Evolutionary conservation across 805 yeast species (phyloP).

Genomic region (Yamadazyma laniorum): DNA sequence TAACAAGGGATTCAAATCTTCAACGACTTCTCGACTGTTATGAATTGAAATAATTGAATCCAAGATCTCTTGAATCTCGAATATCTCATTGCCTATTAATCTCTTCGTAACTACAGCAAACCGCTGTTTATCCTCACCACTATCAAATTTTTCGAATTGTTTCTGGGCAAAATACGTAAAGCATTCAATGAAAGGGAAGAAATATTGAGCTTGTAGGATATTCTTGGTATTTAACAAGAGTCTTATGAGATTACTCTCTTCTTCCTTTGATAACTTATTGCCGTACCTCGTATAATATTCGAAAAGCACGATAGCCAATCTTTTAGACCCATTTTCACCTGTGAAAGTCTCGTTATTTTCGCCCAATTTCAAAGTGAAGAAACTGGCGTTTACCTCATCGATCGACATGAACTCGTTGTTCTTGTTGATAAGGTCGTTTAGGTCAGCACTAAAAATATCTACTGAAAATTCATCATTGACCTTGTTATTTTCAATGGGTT

Average conservation of each 20-base stretch:
- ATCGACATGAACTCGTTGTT: slow-evolving; percentile 8
- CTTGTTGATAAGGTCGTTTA: slow-evolving; percentile 20
- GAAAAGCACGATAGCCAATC: slow-evolving; percentile 8
- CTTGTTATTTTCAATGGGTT: slow-evolving; percentile 9
- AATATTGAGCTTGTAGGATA: slow-evolving; percentile 5
- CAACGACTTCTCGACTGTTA: slow-evolving; percentile 1
- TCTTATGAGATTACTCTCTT: slow-evolving; percentile 10
- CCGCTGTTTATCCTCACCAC: background rate
- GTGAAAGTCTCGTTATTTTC: slow-evolving; percentile 8
- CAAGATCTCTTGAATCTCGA: slow-evolving; percentile 5
- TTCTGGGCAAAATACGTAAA: slow-evolving; percentile 9
- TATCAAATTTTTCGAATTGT: slow-evolving; percentile 3
- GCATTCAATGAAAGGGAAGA: slow-evolving; percentile 12
- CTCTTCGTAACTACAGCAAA: slow-evolving; percentile 7
- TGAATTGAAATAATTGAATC: slow-evolving; percentile 4
- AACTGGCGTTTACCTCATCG: slow-evolving; percentile 8
- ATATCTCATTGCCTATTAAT: slow-evolving; percentile 8
- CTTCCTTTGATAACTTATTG: slow-evolving; percentile 1
- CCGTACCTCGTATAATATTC: slow-evolving; percentile 12
- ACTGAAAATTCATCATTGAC: background rate
- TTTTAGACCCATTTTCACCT: slow-evolving; percentile 8
- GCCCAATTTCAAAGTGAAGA: slow-evolving; percentile 8
- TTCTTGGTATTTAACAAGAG: slow-evolving; percentile 12
- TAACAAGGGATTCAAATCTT: slow-evolving; percentile 1
- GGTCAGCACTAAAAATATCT: slow-evolving; percentile 26